phyloP scores from a whole-genome alignment of 176 grass and related monocot genomes.

The sorghum (Sorghum bicolor) region Sorghum_bicolor_NCBIv3 NC_012873.2:59326001-59326500 shows the following conservation, averaged over 20 bases:
- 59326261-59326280: neutral
- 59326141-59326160: neutral
- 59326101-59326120: slow-evolving; percentile 9
- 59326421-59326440: no score
- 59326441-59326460: no score
- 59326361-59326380: no score
- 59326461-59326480: no score
- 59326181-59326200: no score
- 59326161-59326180: neutral
- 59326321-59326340: no score
- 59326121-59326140: neutral
- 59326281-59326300: neutral
- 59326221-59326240: no score
- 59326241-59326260: no score
- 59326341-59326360: no score
- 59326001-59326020: neutral
- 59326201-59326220: neutral
- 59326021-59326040: neutral
- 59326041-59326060: neutral
- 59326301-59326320: neutral
- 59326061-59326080: neutral
- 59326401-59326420: no score
- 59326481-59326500: neutral
- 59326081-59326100: neutral
- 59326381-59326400: no score